Base-by-base conservation (phyloP, 2,329 filamentous ascomycete genomes). In the Mycogone perniciosa region DNA sequence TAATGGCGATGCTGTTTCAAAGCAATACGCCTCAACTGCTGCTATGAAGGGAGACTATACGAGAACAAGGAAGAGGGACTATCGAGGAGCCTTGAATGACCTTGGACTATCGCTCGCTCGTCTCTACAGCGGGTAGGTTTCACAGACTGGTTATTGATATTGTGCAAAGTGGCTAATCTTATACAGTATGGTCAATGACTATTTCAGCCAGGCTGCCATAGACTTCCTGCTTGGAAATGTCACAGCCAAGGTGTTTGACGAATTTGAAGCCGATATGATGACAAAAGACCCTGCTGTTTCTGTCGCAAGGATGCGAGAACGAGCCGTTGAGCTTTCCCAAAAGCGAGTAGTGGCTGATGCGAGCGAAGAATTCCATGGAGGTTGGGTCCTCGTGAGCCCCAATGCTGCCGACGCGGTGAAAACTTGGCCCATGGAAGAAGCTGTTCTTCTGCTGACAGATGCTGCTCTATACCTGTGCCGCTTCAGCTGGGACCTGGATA, bases 1-100 rank as follows among this genome's bases (percentile, higher is more conserved):
- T 65, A 99, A 99, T 59, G 93, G 93, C 10, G 93, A 99, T 67
- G 89, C 91, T 0, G 89, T 97, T 50, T 95, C 89, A 0, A 90
- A 91, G 58, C 92, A 96, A 66, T 99, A 99, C 67, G 90, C 93
- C 1, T 95, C 90, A 7, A 97, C 93, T 0, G 89, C 90, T 2
- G 93, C 93, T 0, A 82, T 99, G 70, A 99, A 99, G 65, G 93
- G 93, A 7, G 93, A 99, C 67, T 99, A 92, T 64, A 99, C 93
- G 1, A 81, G 93, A 41, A 96, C 91, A 3, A 80, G 85, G 51
- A 96, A 95, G 70, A 82, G 93, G 42, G 87, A 97, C 64, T 93
- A 95, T 61, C 85, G 88, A 1, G 93, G 93, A 3, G 92, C 92
- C 1, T 70, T 99, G 52, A 95, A 92, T 34, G 93, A 99, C 62